phyloP scores from a whole-genome alignment of 768 basidiomycete genomes.

The Rhizopogon salebrosus region DNA sequence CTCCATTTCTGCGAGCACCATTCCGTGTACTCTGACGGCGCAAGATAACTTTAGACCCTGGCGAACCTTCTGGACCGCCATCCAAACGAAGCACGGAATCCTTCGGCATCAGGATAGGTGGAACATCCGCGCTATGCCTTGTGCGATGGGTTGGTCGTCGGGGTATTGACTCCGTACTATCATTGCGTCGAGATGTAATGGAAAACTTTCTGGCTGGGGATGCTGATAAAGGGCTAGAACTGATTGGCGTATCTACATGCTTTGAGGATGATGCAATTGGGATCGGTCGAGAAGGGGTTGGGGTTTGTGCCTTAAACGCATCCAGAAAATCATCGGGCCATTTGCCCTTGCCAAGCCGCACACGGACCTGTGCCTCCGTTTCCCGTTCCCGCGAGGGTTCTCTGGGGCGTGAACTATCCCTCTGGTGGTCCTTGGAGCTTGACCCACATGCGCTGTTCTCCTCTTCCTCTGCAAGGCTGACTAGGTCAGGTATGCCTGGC shows the following conservation, averaged over 20 bases:
- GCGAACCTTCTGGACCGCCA: conserved; percentile 50
- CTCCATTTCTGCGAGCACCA: conserved; percentile 40
- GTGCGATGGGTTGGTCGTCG: conserved; percentile 61
- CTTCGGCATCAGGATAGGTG: conserved; percentile 39
- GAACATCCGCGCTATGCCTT: conserved; percentile 56
- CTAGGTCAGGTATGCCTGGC: conserved; percentile 52
- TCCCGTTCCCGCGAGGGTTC: conserved; percentile 19
- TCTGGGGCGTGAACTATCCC: conserved; percentile 12
- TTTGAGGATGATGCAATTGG: conserved; percentile 13
- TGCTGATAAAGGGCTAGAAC: conserved; percentile 34
- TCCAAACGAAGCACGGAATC: conserved; percentile 47
- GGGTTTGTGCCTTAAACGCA: conserved; percentile 36
- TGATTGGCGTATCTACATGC: conserved; percentile 11
- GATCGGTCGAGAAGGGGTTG: conserved; percentile 27
- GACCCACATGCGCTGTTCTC: conserved; percentile 48
- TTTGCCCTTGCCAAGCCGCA: conserved; percentile 71
- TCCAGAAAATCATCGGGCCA: conserved; percentile 82
- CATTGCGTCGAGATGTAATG: conserved; percentile 40
- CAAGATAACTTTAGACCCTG: conserved; percentile 41
- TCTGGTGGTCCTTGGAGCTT: conserved; percentile 31
- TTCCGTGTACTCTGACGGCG: conserved; percentile 56
- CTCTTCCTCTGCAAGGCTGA: conserved; percentile 68
- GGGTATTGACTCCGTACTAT: conserved; percentile 41
- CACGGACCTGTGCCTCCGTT: conserved; percentile 27
- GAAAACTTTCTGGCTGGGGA: conserved; percentile 54